These are phyloP conservation scores for Firmiana major DNA, from an alignment of 345 rosid genomes.

Conservation along the genomic window DNA sequence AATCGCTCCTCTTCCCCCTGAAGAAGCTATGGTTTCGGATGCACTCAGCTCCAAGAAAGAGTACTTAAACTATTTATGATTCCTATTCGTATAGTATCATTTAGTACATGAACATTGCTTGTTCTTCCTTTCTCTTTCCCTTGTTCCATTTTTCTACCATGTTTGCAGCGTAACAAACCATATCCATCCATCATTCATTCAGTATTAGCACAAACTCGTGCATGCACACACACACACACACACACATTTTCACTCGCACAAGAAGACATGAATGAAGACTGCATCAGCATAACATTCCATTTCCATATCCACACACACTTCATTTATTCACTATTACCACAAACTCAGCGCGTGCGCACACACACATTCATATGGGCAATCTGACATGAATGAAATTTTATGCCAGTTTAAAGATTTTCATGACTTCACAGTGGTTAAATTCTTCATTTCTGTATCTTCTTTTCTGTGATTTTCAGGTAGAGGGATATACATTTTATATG, in stretches of 20 bases:
- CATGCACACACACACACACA: neutral
- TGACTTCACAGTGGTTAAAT: neutral
- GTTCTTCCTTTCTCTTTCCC: neutral
- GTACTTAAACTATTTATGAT: constrained; percentile 6
- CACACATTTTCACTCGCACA: neutral
- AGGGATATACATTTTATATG: constrained; percentile 81
- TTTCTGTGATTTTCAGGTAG: constrained; percentile 40
- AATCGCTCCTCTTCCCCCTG: constrained; percentile 33
- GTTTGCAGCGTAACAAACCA: neutral
- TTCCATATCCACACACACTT: neutral
- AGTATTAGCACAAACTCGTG: neutral
- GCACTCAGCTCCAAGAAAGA: constrained; percentile 26
- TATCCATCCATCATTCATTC: neutral
- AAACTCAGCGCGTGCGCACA: neutral
- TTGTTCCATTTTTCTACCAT: neutral
- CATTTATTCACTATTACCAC: neutral
- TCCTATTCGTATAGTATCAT: neutral
- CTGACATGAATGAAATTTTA: neutral
- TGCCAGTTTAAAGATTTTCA: neutral
- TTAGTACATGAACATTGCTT: neutral
- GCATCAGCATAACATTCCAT: neutral
- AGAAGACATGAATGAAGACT: neutral
- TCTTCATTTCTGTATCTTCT: neutral
- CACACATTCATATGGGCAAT: neutral
- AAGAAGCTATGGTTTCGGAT: constrained; percentile 39